Base-by-base conservation (phyloP, 2,329 filamentous ascomycete genomes). In the Trichoderma harzianum region DNA sequence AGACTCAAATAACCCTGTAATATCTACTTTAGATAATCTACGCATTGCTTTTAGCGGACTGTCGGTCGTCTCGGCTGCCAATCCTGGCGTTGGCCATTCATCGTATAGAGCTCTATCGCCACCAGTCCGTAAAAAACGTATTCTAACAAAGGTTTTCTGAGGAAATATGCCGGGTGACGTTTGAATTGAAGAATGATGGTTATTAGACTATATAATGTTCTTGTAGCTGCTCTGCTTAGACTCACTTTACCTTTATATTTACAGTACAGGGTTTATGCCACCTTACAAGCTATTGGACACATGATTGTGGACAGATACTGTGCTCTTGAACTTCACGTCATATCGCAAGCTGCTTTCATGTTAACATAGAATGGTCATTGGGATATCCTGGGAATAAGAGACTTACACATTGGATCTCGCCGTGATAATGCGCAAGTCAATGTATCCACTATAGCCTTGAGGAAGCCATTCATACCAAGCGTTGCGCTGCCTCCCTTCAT, bases 391-490 rank as follows among this genome's bases (percentile, higher is more conserved):
- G n/a, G 16, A 14, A 7, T 0, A 12, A n/a, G 34, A 51, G 28
- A 16, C 66, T 34, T 34, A 69, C 66, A 60, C 16, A 69, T 69
- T 34, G 66, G 66, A 21, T 69, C 57, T 21, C 28, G 66, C 12
- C 39, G n/a, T 14, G 55, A 36, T 16, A 69, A 12, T 26, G 66
- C 66, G 28, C 66, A 69, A 24, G 66, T 69, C 32, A 69, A 36
- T 2, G 66, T 69, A 51, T 61, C 55, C 18, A 69, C 66, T 24
- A 69, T 60, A 7, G 66, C 66, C 1, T 39, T 28, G 14, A 69
- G 66, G 11, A 69, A 69, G 26, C 66, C 66, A 28, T 69, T 69
- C 36, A 69, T 47, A 7, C 66, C 66, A 47, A 69, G 66, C 8
- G n/a, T 69, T 26, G 57, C 39, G n/a, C 24, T 69, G n/a, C 66